Conservation (phyloP, 176 grass and related monocot genomes). For the Oryza nivara region DNA sequence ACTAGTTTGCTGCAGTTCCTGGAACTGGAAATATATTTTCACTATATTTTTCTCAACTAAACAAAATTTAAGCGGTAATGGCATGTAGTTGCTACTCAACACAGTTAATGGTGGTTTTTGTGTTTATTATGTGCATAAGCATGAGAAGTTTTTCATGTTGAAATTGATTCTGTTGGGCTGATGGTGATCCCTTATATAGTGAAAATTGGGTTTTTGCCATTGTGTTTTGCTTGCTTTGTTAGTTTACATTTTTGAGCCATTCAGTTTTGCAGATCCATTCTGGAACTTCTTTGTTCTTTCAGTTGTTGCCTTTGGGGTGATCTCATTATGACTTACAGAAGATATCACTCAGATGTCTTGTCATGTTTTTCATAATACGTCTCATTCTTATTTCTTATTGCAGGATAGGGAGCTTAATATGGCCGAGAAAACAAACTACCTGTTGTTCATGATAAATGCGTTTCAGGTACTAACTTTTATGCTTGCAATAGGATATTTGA, state of each 20-base stretch:
- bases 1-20: background rate
- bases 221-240: slow-evolving; percentile 1
- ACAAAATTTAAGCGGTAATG: slow-evolving; percentile 11
- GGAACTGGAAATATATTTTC: background rate
- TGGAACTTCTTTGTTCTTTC: slow-evolving; percentile 2
- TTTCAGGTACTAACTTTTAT: slow-evolving; percentile 70
- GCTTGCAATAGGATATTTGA: background rate
- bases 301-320: background rate
- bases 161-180: background rate
- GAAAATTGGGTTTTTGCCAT: background rate
- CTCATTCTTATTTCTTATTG: slow-evolving; percentile 35
- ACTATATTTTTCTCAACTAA: background rate
- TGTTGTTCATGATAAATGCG: slow-evolving; percentile 96
- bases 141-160: background rate
- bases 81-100: background rate
- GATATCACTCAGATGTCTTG: background rate
- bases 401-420: slow-evolving; percentile 74
- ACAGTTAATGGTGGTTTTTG: slow-evolving; percentile 16
- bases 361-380: slow-evolving; percentile 5
- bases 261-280: slow-evolving; percentile 9
- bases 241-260: background rate
- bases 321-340: background rate
- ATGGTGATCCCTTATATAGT: background rate
- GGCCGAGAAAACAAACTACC: slow-evolving; percentile 95
- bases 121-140: slow-evolving; percentile 8